Conservation (phyloP, 768 basidiomycete species). For the Hemileccinum impolitum region DNA sequence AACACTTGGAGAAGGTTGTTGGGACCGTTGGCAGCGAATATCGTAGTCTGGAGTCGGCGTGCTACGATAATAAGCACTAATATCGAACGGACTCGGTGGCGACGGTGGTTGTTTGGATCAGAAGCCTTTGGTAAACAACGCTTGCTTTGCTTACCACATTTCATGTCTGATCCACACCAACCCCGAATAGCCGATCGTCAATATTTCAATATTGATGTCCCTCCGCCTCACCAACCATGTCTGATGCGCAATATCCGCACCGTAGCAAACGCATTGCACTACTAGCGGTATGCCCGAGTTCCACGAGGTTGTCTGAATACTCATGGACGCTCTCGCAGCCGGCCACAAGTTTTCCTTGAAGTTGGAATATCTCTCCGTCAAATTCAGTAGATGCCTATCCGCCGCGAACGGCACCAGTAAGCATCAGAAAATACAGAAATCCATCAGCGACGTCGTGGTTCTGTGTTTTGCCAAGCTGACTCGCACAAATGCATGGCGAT, state of each 20-base stretch:
- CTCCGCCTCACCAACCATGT: conserved; percentile 6
- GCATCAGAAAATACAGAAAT: background rate
- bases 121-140: conserved; percentile 28
- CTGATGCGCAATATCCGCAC: conserved; percentile 28
- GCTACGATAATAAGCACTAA: background rate
- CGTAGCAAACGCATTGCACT: conserved; percentile 19
- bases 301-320: conserved; percentile 18
- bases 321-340: conserved; percentile 16
- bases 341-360: conserved; percentile 26
- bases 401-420: conserved; percentile 3
- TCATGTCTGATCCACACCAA: conserved; percentile 14
- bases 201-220: conserved; percentile 7
- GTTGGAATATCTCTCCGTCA: conserved; percentile 6
- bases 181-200: conserved; percentile 21
- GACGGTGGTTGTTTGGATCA: conserved; percentile 26
- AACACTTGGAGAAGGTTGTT: background rate
- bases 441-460: background rate
- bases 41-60: background rate
- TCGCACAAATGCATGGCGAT: conserved; percentile 4
- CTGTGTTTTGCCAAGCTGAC: background rate
- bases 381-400: conserved; percentile 1
- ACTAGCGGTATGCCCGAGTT: background rate
- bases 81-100: background rate
- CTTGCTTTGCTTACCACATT: background rate
- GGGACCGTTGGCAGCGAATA: background rate